Evolutionary conservation across 164 flowering plant species (phyloP), one percentile per base, ranked within the genome.

Genomic region (Chimonanthus praecox): DNA sequence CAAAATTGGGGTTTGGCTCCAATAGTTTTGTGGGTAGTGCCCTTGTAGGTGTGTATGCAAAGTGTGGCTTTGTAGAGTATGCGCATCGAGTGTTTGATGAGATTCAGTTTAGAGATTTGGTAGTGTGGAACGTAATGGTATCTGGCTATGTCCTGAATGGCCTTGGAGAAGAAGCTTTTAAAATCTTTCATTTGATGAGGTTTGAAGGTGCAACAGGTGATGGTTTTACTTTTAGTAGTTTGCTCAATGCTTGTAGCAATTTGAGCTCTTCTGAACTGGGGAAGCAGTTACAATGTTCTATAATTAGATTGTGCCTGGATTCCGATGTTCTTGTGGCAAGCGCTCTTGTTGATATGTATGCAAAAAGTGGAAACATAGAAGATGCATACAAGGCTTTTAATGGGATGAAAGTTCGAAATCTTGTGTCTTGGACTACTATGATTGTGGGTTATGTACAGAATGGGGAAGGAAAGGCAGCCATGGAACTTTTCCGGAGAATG

Each of bases 371-470:
- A 11, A 62, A 44, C 67, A 58, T 87, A 68, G 69, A 49, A 21
- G 87, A 85, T 76, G 94, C 90, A 58, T 82, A 84, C 4, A 83
- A 72, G 72, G 83, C 75, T 75, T 88, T 91, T 77, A 86, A 91
- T 78, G 78, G 61, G 43, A 87, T 88, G 88, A 48, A 8, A 10
- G 67, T 49, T 43, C 83, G 81, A 45, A 90, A 86, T 80, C 64
- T 80, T 13, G 87, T 87, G 21, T 83, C 94, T 6, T 92, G 95
- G 95, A 90, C 80, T 66, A 84, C 91, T 7, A 82, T 89, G 83
- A 76, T 87, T 48, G 94, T 87, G 68, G 95, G 88, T 16, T 87
- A 84, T 83, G 92, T 91, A 65, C 80, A 54, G 9, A 15, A 79
- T 66, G 88, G 91, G 65, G 76, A 89, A 77, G 91, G 84, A 43